Evolutionary conservation across 345 rosid species (phyloP).

Genomic region (Boechera stricta): DNA sequence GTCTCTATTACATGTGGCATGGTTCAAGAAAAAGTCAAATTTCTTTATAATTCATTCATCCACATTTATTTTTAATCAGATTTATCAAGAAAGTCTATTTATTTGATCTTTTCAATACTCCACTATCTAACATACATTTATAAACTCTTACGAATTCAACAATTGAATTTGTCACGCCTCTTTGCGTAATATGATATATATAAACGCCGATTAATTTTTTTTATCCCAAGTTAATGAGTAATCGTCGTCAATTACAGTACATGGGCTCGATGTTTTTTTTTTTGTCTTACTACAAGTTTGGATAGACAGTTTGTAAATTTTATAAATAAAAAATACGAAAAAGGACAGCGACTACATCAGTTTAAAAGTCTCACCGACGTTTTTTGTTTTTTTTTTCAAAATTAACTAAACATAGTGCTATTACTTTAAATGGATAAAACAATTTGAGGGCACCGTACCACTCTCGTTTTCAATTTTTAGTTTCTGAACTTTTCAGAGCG

Average conservation of each 20-base stretch:
- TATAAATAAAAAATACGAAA: slow-evolving; percentile 4
- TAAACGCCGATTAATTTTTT: neutral
- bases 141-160: slow-evolving; percentile 23
- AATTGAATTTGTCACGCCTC: slow-evolving; percentile 29
- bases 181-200: slow-evolving; percentile 15
- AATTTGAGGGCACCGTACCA: neutral
- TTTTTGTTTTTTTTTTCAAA: neutral
- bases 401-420: slow-evolving; percentile 18
- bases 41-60: neutral
- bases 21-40: slow-evolving; percentile 21
- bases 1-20: slow-evolving; percentile 33
- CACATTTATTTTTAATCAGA: neutral
- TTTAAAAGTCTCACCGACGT: slow-evolving; percentile 29
- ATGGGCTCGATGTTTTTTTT: slow-evolving; percentile 2
- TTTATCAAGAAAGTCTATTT: neutral
- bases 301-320: neutral
- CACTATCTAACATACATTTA: slow-evolving; percentile 21
- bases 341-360: slow-evolving; percentile 25
- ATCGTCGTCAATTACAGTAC: slow-evolving; percentile 20
- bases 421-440: neutral
- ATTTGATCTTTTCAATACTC: slow-evolving; percentile 4
- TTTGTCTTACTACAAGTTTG: slow-evolving; percentile 19
- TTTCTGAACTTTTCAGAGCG: neutral
- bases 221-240: neutral
- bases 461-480: neutral